phyloP scores from a whole-genome alignment of 2,329 filamentous ascomycete species.

The Clathrospora elynae region DNA sequence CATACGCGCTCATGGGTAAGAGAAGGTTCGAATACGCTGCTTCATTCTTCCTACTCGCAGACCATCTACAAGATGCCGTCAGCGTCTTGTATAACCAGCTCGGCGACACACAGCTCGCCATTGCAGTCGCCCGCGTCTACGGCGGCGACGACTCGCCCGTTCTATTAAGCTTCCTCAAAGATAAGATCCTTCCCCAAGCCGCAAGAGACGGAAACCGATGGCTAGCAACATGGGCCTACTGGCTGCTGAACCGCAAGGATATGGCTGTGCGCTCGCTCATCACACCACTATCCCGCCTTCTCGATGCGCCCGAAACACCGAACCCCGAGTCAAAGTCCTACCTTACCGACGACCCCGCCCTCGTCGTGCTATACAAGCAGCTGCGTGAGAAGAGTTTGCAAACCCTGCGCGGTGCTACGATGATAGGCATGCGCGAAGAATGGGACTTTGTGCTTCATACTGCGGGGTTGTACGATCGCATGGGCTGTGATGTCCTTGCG shows the following conservation, averaged over 20 bases:
- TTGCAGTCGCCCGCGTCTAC: slow-evolving; percentile 85
- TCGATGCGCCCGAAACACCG: slow-evolving; percentile 70
- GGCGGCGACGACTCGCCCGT: slow-evolving; percentile 82
- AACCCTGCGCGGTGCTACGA: slow-evolving; percentile 82
- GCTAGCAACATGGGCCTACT: slow-evolving; percentile 95
- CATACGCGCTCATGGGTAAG: slow-evolving; percentile 91
- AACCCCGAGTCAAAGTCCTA: slow-evolving; percentile 78
- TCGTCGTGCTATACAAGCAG: slow-evolving; percentile 85
- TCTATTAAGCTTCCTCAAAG: slow-evolving; percentile 73
- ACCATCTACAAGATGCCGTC: slow-evolving; percentile 81
- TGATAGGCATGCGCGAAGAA: slow-evolving; percentile 77
- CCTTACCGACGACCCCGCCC: slow-evolving; percentile 85
- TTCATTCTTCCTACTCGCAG: slow-evolving; percentile 91
- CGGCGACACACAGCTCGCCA: slow-evolving; percentile 85
- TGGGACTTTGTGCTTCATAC: slow-evolving; percentile 91
- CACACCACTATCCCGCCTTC: slow-evolving; percentile 75
- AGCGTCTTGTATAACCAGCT: slow-evolving; percentile 86
- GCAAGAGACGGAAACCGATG: slow-evolving; percentile 84
- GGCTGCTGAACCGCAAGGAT: slow-evolving; percentile 81
- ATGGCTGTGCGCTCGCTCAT: slow-evolving; percentile 84
- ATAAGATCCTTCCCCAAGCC: slow-evolving; percentile 78
- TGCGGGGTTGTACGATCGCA: slow-evolving; percentile 80
- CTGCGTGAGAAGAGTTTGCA: slow-evolving; percentile 81
- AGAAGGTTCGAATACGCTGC: slow-evolving; percentile 92
- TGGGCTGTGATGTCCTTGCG: slow-evolving; percentile 91